Base-by-base conservation (phyloP, 306 rosid genomes). In the Pterocarpus macrocarpus region DNA sequence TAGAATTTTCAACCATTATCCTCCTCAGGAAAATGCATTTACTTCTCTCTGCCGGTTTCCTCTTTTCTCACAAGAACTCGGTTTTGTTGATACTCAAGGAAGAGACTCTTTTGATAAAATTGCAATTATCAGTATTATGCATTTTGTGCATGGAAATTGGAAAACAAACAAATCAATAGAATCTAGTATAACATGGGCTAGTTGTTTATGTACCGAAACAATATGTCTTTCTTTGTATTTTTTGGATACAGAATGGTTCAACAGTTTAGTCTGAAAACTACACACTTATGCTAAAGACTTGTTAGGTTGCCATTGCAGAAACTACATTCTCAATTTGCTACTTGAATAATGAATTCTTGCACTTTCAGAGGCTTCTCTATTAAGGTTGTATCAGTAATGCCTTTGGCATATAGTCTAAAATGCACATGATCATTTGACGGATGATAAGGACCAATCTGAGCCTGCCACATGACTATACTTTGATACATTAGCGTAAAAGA, bases 301-400 rank as follows among this genome's bases (percentile, higher is more conserved):
- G 28, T 22, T 22, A 22, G 59, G 62, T 71, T 78, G 6, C 79
- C 5, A 12, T 73, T 55, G 44, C 5, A 9, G 73, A 74, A 67
- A 52, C 35, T 80, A 17, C 62, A 9, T 22, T 50, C 36, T 35
- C 47, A 12, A 53, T 13, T 62, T 69, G 43, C 63, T 80, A 10
- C 57, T 73, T 55, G 16, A 68, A 68, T 67, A 52, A 41, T 49
- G 63, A 73, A 49, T 84, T 73, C 3, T 52, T 45, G 41, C 43
- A 15, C 49, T 28, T 13, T 4, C 59, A 17, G 2, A 58, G 49
- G 16, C 0, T 61, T 69, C 7, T 59, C 44, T 14, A 30, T 45
- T 45, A 13, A 2, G 22, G 35, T 75, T 57, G 68, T 59, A 30
- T 59, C 6, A 12, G 56, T 2, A 16, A 50, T 0, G 17, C 8